Evolutionary conservation across 768 basidiomycete species (phyloP), one percentile per base, ranked within the genome.

Genomic region (Boletus tomentosulus): DNA sequence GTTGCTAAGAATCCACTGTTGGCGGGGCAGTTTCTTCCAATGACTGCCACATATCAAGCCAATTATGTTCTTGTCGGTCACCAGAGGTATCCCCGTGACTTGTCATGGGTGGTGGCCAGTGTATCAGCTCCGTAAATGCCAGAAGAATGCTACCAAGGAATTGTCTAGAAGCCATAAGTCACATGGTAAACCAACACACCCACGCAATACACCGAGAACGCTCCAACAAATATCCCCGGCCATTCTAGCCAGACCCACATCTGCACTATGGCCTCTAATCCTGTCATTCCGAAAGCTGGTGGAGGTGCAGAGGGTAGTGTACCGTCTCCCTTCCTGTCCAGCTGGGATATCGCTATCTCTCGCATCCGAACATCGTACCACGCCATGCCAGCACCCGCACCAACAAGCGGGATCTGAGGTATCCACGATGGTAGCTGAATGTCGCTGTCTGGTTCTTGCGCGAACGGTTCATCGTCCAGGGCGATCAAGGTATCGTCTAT

Each of bases 281-380:
- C 71, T 24, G 69, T 68, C 51, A 76, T 57, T 22, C 43, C 49
- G 59, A 69, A 71, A 37, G 71, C 57, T 15, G 52, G 58, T 7
- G 43, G 45, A 27, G 53, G 55, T 11, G 46, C 34, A 51, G 31
- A 44, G 52, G 24, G 13, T 50, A 38, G 31, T 30, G 31, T 31
- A 12, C 51, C 49, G 51, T 54, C 42, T 12, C 24, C 35, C 25
- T 6, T 31, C 8, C 45, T 47, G 33, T 37, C n/a, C 31, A 57
- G 48, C 12, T 53, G 61, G 37, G 60, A 54, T 31, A 42, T 30
- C 8, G 84, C 76, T 30, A 87, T 62, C 28, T 71, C 66, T 51
- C 83, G 75, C 65, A 93, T 81, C 57, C 73, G 72, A 19, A 86
- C 72, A 16, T 67, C 65, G 67, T 91, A 87, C 89, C 89, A 91